Conservation (phyloP, 345 rosid genomes). For the Camelina hispida region DNA sequence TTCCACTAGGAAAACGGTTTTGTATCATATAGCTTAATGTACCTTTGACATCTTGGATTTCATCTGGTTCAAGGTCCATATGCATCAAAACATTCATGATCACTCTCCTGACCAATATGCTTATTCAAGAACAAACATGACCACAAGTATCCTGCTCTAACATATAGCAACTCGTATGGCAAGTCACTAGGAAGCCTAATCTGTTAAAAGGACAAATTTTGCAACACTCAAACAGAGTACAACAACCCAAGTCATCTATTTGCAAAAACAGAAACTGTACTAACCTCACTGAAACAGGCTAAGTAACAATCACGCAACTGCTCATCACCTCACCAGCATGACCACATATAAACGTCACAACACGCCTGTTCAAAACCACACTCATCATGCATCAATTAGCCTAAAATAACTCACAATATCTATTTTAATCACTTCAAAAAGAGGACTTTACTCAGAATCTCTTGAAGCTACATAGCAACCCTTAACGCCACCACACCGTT, state of each 20-base stretch:
- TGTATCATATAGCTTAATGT: slow-evolving; percentile 61
- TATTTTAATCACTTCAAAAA: too few species aligned
- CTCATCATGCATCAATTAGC: neutral
- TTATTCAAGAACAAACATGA: slow-evolving; percentile 64
- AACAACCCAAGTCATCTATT: neutral
- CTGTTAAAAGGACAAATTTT: slow-evolving; percentile 42
- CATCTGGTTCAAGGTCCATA: slow-evolving; percentile 63
- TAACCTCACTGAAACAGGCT: slow-evolving; percentile 54
- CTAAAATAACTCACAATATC: neutral
- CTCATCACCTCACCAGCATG: slow-evolving; percentile 57
- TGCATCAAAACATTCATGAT: slow-evolving; percentile 69
- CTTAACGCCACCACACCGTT: too few species aligned
- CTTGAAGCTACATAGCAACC: slow-evolving; percentile 62
- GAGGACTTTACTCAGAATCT: slow-evolving; percentile 50
- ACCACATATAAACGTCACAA: slow-evolving; percentile 67
- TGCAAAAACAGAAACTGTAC: neutral
- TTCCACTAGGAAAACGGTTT: slow-evolving; percentile 59
- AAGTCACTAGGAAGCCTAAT: slow-evolving; percentile 54
- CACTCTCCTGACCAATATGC: slow-evolving; percentile 50
- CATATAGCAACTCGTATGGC: slow-evolving; percentile 66
- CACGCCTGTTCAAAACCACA: slow-evolving; percentile 48
- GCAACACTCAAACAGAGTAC: neutral
- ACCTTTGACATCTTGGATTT: slow-evolving; percentile 58
- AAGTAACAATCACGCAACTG: slow-evolving; percentile 48
- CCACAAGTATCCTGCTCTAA: slow-evolving; percentile 76